Evolutionary conservation across 257 asterid genomes (phyloP).

Genomic region (Capsicum chinense): DNA sequence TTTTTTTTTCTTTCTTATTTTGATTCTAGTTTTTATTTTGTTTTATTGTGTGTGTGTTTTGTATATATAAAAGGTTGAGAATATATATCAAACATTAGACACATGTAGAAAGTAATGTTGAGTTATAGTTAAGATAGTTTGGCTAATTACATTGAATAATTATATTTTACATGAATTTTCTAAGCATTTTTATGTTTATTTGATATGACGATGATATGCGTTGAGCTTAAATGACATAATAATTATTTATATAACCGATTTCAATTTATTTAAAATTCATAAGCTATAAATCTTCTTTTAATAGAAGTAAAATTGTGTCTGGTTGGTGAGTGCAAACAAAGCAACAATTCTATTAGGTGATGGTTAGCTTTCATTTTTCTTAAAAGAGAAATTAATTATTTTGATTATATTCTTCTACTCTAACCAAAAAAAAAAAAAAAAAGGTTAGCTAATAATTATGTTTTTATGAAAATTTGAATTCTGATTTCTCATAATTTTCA

Average conservation of each 20-base stretch:
- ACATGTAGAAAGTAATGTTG: background rate
- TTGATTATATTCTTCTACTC: background rate
- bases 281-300: too few relatives aligned
- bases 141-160: background rate
- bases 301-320: background rate
- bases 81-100: background rate
- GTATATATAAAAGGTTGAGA: background rate
- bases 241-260: too few relatives aligned
- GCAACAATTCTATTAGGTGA: conserved; percentile 19
- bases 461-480: background rate
- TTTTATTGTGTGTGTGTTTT: background rate
- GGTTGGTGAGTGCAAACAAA: background rate
- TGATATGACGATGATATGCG: background rate
- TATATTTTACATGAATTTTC: background rate
- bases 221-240: background rate
- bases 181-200: background rate
- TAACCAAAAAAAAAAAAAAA: background rate
- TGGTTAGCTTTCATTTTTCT: background rate
- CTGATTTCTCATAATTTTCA: too few relatives aligned
- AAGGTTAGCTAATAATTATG: fast-evolving
- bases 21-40: background rate
- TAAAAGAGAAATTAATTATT: background rate
- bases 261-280: background rate
- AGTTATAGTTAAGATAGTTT: background rate
- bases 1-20: background rate